Base-by-base conservation (phyloP, 108 stramenopile species). In the Pseudonitzschia pungens region DNA sequence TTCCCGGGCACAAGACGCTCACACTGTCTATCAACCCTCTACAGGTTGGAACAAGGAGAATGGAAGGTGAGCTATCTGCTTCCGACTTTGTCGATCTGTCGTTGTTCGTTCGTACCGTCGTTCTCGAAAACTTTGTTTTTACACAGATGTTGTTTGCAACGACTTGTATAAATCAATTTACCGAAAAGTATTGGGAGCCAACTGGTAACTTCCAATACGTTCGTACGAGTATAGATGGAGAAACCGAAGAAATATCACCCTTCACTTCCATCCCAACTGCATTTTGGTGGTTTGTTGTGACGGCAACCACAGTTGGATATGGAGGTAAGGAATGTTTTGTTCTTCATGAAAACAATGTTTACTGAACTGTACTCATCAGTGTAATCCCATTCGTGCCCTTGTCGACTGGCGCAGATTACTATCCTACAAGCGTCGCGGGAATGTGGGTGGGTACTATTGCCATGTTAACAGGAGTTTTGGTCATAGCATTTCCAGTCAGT, bases 401-500 rank as follows among this genome's bases (percentile, higher is more conserved):
- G 62, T 29, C 21, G 8, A 21, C 22, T 5, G 27, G 2, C 31
- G 4, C 27, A 76, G 78, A 79, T 41, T 64, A 40, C 58, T 78
- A 75, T 56, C 91, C 91, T 1, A 87, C 87, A 12, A 67, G 77
- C 18, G 41, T 73, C 1, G 70, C 53, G 14, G 91, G 91, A 7
- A 71, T 83, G 64, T 79, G 75, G 56, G 76, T 87, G 0, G 85
- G 83, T 0, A 72, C 48, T 15, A 20, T 83, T 52, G 85, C 88
- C 66, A 92, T 92, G 86, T 50, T 92, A 22, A 71, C 77, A 57
- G 83, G 87, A 9, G 81, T 92, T 6, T 45, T 92, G 31, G 91
- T 92, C 16, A 80, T 92, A 70, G 91, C 91, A n/a, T 89, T 92
- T 79, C 91, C 91, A 14, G 86, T 92, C 1, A 80, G 78, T 31